Conservation (phyloP, 345 rosid genomes). For the Clarkia xantiana region DNA sequence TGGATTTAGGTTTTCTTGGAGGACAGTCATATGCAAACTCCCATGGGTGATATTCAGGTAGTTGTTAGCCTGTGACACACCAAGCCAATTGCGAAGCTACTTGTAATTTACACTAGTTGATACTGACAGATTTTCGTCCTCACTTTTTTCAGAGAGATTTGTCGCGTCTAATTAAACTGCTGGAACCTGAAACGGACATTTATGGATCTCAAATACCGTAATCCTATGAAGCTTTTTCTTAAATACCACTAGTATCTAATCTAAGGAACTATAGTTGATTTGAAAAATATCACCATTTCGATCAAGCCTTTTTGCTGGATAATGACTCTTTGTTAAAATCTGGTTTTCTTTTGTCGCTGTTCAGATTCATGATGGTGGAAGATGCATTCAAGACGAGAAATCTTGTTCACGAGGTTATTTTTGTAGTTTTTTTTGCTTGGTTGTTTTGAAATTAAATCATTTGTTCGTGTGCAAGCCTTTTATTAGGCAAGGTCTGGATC, state of each 20-base stretch:
- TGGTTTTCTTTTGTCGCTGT: background rate
- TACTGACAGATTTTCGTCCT: background rate
- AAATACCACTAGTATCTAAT: background rate
- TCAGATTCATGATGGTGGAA: conserved; percentile 83
- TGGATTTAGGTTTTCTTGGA: conserved; percentile 58
- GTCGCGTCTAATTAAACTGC: conserved; percentile 61
- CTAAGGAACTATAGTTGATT: too few species aligned
- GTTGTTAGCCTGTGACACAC: background rate
- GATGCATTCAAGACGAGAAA: conserved; percentile 62
- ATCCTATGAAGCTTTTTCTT: conserved; percentile 10
- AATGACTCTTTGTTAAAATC: background rate
- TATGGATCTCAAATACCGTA: conserved; percentile 72
- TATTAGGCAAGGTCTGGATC: too few species aligned
- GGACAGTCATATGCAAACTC: conserved; percentile 31
- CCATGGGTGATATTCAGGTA: conserved; percentile 87
- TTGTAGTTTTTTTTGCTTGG: conserved; percentile 1
- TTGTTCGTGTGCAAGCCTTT: background rate
- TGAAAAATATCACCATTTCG: too few species aligned
- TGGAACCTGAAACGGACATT: conserved; percentile 55
- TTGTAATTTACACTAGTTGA: too few species aligned
- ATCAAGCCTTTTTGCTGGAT: background rate
- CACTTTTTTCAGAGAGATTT: conserved; percentile 48
- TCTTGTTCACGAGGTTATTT: conserved; percentile 42
- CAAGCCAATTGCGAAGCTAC: background rate
- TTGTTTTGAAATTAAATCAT: background rate